Conservation (phyloP, 164 flowering plant genomes). For the Annona cherimola region DNA sequence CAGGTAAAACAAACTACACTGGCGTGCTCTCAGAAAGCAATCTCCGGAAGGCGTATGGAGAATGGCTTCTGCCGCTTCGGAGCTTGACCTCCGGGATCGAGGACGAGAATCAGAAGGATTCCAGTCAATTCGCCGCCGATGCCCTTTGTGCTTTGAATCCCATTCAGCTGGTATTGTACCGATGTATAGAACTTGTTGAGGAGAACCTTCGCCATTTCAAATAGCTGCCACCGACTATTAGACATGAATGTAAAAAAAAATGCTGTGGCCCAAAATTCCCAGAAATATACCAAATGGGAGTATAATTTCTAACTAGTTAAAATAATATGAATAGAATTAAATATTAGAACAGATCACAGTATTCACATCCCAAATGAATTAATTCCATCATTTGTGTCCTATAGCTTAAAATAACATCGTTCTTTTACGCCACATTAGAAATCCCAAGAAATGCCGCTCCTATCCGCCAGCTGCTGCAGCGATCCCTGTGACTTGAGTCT, state of each 20-base stretch:
- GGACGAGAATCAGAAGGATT: slow-evolving; percentile 41
- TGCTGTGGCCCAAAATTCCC: not conserved
- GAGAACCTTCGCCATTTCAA: slow-evolving; percentile 34
- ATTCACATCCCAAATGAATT: too few species aligned
- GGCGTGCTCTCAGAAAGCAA: slow-evolving; percentile 44
- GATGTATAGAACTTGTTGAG: slow-evolving; percentile 86
- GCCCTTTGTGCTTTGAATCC: slow-evolving; percentile 55
- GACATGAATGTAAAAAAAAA: not conserved
- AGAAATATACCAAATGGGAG: too few species aligned
- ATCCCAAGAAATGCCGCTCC: too few species aligned
- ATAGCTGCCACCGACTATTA: not conserved
- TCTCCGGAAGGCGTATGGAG: slow-evolving; percentile 51
- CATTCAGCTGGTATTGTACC: slow-evolving; percentile 64
- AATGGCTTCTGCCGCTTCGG: slow-evolving; percentile 86
- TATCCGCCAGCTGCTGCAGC: too few species aligned
- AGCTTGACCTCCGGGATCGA: slow-evolving; percentile 41
- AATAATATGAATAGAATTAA: too few species aligned
- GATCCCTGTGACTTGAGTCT: too few species aligned
- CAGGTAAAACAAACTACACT: slow-evolving; percentile 64
- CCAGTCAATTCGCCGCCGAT: slow-evolving; percentile 29
- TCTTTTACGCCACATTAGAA: too few species aligned
- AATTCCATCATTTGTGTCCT: too few species aligned
- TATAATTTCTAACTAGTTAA: too few species aligned
- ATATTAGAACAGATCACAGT: too few species aligned
- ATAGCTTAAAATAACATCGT: too few species aligned